Evolutionary conservation across 768 basidiomycete species (phyloP), one percentile per base, ranked within the genome.

Genomic region (Lentinula aciculospora): DNA sequence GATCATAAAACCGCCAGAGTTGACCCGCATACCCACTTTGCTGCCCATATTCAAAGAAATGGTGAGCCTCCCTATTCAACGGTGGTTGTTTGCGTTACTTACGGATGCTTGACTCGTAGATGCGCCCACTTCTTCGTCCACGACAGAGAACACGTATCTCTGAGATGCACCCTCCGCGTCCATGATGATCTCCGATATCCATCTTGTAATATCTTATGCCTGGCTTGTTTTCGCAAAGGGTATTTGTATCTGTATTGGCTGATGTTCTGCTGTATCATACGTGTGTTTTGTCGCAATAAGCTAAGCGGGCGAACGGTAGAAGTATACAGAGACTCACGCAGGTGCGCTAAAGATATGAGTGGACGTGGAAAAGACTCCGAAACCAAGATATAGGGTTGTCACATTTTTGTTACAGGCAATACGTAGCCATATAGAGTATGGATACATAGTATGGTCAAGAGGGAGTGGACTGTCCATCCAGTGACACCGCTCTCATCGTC

Each of bases 41-140:
- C 74, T 97, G 36, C 94, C 96, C 1, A 64, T 98, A 27, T 98
- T 98, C 69, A 81, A 88, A 44, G 97, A 98, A 74, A 85, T 98
- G 81, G 94, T 97, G 60, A 66, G 85, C 72, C 29, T 27, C 21
- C 56, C 37, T 45, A 31, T 56, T 32, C 50, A 48, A 28, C 36
- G 21, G 19, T 9, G 1, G 27, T 29, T 29, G 8, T n/a, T 23
- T 15, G 7, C 29, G 12, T 21, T 4, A 54, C 45, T 54, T 37
- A 49, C 49, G 3, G 25, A 23, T 57, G 34, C 46, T 48, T 54
- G 51, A 10, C 44, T 25, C 4, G 0, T 47, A 81, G 79, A 76
- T 80, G 71, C 73, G 76, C 25, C 76, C 75, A 29, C 68, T 72
- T 15, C 71, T 83, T 29, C 74, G 70, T 29, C 65, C 72, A 45